Evolutionary conservation across 805 yeast species (phyloP), one percentile per base, ranked within the genome.

Genomic region (Nakazawaea anatomiae): DNA sequence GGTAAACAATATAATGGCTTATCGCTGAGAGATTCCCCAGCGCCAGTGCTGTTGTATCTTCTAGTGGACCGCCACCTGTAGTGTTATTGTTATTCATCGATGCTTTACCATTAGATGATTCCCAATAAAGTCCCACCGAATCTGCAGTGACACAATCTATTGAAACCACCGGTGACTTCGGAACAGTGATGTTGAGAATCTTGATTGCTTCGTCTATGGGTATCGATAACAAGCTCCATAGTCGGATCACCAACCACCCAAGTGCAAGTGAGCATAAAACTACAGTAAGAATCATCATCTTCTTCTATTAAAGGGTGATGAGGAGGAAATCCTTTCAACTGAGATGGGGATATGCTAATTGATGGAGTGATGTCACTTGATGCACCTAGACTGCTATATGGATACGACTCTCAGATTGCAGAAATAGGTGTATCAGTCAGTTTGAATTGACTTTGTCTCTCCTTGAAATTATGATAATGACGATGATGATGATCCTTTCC

Each of bases 81-180:
- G 25, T 18, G 25, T 18, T 18, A 3, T 18, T 18, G 25, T 18
- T 18, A 3, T 18, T 18, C 25, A 18, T 18, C 25, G 35, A 32
- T 9, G 35, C 8, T 11, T 14, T 39, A 42, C 31, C 36, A 18
- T 9, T 18, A 4, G 44, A 42, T n/a, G 42, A 50, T 40, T 77
- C 83, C 85, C 87, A 82, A 58, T 80, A 87, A 34, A 82, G 52
- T 29, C 71, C 72, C 39, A 79, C 75, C 30, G 76, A 65, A 7
- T 65, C 58, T 36, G 67, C 63, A 5, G 77, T 71, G 45, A 82
- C 74, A 55, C 74, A 72, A 57, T 80, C 86, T 6, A 82, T 72
- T 46, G 83, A 79, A 12, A 82, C 67, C 44, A 67, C 63, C 3
- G 85, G 85, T 6, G 77, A 69, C 50, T 72, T 75, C 4, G 88